Evolutionary conservation across 331 rosid species (phyloP), one percentile per base, ranked within the genome.

Genomic region (Ulmus americana): DNA sequence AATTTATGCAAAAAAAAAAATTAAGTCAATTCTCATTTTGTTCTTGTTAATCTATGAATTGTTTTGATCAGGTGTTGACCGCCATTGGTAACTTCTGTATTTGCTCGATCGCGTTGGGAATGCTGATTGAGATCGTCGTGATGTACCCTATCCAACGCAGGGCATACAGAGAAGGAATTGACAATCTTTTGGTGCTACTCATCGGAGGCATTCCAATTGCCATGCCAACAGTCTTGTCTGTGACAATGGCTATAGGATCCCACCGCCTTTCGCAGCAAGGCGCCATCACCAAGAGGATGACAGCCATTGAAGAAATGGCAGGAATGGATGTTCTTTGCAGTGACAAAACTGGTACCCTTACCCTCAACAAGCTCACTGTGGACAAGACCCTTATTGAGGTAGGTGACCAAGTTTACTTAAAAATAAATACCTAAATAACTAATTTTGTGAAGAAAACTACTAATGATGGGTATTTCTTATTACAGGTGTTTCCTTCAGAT

Each of bases 231-330:
- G 96, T 89, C 57, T 67, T 90, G 79, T 90, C 95, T 1, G 97
- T 90, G 35, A 90, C 97, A 70, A 90, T 90, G 97, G 97, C 95
- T 53, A 86, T 90, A 46, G 97, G 97, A n/a, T 86, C 97, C 42
- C 97, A 90, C 70, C 90, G 90, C 42, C 71, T 90, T 15, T 84
- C 97, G 0, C 61, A 86, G 49, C 97, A 90, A 81, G 97, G 97
- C 7, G 97, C 97, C 75, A 90, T 89, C 69, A 89, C 96, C 41
- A 89, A 89, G 76, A 89, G 96, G 68, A 89, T 89, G 96, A 89
- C 96, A 43, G 96, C 96, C 68, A 89, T 89, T 69, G 96, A 89
- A 68, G 96, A 89, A 77, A 89, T 89, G 96, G 96, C 96, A 4
- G 96, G 96, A 2, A 86, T 89, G 96, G 95, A 89, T 74, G 86